Evolutionary conservation across 2,329 filamentous ascomycete genomes (phyloP).

Genomic region (Claviceps africana): DNA sequence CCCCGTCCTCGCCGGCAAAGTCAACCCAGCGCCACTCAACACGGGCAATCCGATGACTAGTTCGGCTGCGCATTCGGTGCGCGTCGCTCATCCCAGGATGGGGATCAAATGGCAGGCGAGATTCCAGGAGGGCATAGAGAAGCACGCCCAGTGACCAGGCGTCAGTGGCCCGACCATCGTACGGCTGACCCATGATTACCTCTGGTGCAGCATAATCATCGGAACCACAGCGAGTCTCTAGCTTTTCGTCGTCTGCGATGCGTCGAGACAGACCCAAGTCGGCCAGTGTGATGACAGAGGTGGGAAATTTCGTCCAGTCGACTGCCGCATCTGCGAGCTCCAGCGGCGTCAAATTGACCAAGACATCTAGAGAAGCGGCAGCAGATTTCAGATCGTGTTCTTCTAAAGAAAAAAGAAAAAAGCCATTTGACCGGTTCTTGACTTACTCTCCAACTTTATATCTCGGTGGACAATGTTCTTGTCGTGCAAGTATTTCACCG

Average conservation of each 20-base stretch:
- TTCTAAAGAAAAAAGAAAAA: neutral
- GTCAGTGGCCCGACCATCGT: slow-evolving; percentile 83
- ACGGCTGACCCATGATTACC: slow-evolving; percentile 86
- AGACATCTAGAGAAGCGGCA: slow-evolving; percentile 51
- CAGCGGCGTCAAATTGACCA: slow-evolving; percentile 65
- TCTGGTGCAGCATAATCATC: slow-evolving; percentile 97
- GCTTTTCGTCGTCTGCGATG: slow-evolving; percentile 70
- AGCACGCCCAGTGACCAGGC: slow-evolving; percentile 92
- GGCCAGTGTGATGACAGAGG: slow-evolving; percentile 76
- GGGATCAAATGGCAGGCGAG: slow-evolving; percentile 84
- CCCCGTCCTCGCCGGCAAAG: slow-evolving; percentile 70
- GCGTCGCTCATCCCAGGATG: slow-evolving; percentile 66
- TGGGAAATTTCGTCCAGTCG: slow-evolving; percentile 63
- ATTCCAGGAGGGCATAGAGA: slow-evolving; percentile 84
- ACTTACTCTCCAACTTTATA: slow-evolving; percentile 88
- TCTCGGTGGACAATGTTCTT: slow-evolving; percentile 87
- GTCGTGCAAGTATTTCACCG: slow-evolving; percentile 73
- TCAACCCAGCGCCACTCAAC: slow-evolving; percentile 93
- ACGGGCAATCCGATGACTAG: slow-evolving; percentile 85
- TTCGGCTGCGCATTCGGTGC: slow-evolving; percentile 62
- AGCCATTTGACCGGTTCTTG: neutral
- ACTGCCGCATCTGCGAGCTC: slow-evolving; percentile 49
- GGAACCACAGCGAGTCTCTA: slow-evolving; percentile 88
- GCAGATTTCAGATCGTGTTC: neutral
- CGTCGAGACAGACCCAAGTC: slow-evolving; percentile 82